These are phyloP conservation scores for Udeniomyces megalosporus DNA, from an alignment of 768 basidiomycete species.

Conservation along the genomic window DNA sequence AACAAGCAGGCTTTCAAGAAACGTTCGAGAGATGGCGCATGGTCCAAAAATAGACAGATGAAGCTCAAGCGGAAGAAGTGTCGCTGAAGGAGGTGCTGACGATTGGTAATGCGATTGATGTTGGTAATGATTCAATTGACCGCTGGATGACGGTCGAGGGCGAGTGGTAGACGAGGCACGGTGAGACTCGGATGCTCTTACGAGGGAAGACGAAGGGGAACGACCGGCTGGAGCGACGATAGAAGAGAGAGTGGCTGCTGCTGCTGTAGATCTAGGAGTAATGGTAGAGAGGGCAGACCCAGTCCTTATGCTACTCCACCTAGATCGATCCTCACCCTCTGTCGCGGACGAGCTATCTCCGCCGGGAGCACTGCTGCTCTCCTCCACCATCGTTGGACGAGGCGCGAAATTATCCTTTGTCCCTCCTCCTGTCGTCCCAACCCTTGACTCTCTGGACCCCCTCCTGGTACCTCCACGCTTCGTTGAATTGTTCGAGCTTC, in stretches of 20 bases:
- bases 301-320: background rate
- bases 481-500: background rate
- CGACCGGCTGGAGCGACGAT: background rate
- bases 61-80: constrained; percentile 1
- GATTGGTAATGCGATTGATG: background rate
- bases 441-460: background rate
- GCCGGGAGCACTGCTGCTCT: constrained; percentile 9
- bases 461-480: background rate
- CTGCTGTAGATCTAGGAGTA: background rate
- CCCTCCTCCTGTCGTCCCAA: background rate
- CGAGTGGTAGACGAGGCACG: background rate
- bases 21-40: background rate
- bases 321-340: background rate
- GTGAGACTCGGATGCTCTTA: background rate
- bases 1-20: background rate
- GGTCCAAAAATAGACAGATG: background rate
- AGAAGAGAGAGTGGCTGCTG: background rate
- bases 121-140: background rate
- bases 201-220: background rate
- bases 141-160: background rate
- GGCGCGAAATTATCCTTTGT: background rate
- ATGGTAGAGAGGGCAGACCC: background rate
- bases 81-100: background rate
- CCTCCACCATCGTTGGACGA: background rate
- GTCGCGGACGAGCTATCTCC: background rate